Evolutionary conservation across 345 rosid genomes (phyloP).

Genomic region (Eucalyptus cladocalyx): DNA sequence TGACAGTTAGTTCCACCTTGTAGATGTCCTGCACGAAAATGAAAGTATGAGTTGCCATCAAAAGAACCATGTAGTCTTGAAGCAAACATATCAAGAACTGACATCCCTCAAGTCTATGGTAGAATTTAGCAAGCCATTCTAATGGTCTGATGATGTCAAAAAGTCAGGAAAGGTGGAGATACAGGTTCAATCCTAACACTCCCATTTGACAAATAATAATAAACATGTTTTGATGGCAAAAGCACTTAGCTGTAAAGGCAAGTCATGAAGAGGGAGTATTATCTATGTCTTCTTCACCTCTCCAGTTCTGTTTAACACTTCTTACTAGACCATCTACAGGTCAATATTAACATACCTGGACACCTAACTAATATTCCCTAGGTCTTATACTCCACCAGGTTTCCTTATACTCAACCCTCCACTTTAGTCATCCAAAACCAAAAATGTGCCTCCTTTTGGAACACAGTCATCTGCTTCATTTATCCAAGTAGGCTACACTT

Average conservation of each 20-base stretch:
- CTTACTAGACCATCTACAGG: not conserved
- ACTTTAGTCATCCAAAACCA: not conserved
- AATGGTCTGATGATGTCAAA: not conserved
- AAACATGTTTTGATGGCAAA: not conserved
- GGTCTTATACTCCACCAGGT: not conserved
- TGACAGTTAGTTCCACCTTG: slow-evolving; percentile 51
- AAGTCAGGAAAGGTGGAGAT: not conserved
- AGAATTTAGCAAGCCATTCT: not conserved
- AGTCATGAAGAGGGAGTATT: not conserved
- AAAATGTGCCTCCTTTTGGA: not conserved
- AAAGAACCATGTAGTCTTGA: not conserved
- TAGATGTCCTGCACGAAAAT: slow-evolving; percentile 41
- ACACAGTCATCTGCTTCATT: not conserved
- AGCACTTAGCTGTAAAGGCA: not conserved
- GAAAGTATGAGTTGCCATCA: not conserved
- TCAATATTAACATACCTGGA: not conserved
- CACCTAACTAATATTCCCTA: not conserved
- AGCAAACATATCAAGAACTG: not conserved
- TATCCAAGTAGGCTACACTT: not conserved
- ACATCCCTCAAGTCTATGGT: not conserved
- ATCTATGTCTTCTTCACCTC: not conserved
- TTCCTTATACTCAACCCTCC: not conserved
- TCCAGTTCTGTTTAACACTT: not conserved
- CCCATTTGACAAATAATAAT: not conserved
- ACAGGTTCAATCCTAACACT: not conserved